Base-by-base conservation (phyloP, 306 rosid genomes). In the Pachyrhizus erosus region DNA sequence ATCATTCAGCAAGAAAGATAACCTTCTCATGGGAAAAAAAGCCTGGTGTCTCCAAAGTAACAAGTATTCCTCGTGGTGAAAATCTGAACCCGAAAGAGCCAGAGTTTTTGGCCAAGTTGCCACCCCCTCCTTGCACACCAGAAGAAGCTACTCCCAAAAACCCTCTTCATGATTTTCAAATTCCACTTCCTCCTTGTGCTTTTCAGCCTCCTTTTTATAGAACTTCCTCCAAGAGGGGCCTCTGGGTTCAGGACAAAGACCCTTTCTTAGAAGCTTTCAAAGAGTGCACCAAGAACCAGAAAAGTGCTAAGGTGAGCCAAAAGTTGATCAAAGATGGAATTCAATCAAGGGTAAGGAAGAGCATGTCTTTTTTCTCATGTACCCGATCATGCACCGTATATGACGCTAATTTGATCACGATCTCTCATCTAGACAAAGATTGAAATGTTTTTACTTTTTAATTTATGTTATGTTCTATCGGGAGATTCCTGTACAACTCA, bases 1-100 rank as follows among this genome's bases (percentile, higher is more conserved):
- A 52, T 74, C 80, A 13, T 66, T 83, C 83, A 9, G 57, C 27
- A 29, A 88, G 83, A 46, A 89, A 78, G 34, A 78, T 88, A n/a
- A 86, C 90, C 79, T 94, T 92, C 90, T 87, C 97, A 17, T 92
- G 97, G 98, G 97, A 95, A 86, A 88, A 87, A 57, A 88, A 88
- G 66, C 94, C 95, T 3, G 94, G 97, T 1, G 86, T 87, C 10
- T 84, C 91, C 24, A 90, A 91, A 67, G 82, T 49, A 75, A 40
- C 37, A 21, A 76, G 18, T 43, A 33, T 75, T 26, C 67, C 46
- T 40, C 70, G 4, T 18, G 48, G n/a, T 39, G 84, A 85, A 84
- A 73, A 7, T 78, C 12, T 40, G 26, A 74, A 49, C 18, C 14
- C 39, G 11, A 79, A 45, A 76, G 86, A 75, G 26, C 45, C 77